Conservation (phyloP, 2,329 filamentous ascomycete species). For the Acrocalymma vagum region DNA sequence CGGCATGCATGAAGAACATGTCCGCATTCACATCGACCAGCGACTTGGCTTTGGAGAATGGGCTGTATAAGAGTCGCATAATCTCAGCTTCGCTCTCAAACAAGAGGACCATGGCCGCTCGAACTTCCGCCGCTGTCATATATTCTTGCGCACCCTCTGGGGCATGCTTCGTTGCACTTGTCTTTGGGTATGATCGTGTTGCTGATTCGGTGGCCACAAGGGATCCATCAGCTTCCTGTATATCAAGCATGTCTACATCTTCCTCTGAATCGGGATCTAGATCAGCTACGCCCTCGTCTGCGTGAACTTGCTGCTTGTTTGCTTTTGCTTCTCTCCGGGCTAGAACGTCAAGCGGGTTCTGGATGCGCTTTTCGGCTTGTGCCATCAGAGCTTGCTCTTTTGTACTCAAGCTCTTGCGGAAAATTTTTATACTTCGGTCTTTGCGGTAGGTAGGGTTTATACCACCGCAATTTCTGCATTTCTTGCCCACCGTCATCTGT, state of each 20-base stretch:
- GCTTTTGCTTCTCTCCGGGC: conserved; percentile 55
- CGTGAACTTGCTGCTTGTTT: conserved; percentile 56
- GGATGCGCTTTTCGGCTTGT: conserved; percentile 70
- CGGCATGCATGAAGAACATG: conserved; percentile 91
- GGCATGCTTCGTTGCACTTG: conserved; percentile 46
- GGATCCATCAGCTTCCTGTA: conserved; percentile 56
- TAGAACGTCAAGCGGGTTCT: conserved; percentile 74
- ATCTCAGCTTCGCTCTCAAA: conserved; percentile 90
- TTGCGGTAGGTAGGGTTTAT: conserved; percentile 78
- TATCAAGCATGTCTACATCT: conserved; percentile 42
- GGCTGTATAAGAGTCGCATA: conserved; percentile 83
- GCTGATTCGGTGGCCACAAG: conserved; percentile 58
- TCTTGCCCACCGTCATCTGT: conserved; percentile 73
- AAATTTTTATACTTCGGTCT: conserved; percentile 92
- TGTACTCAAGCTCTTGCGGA: conserved; percentile 77
- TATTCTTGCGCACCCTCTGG: conserved; percentile 69
- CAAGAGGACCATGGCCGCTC: conserved; percentile 77
- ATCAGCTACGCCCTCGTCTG: conserved; percentile 76
- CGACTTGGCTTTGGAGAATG: conserved; percentile 70
- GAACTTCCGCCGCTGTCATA: conserved; percentile 83
- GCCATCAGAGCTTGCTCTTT: conserved; percentile 84
- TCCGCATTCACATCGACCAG: conserved; percentile 70
- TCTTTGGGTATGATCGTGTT: too few species aligned
- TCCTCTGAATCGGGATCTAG: conserved; percentile 57
- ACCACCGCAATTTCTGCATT: conserved; percentile 71